These are phyloP conservation scores for Mortierella sp. DNA, from an alignment of 371 early-diverging fungal genomes.

Conservation along the genomic window DNA sequence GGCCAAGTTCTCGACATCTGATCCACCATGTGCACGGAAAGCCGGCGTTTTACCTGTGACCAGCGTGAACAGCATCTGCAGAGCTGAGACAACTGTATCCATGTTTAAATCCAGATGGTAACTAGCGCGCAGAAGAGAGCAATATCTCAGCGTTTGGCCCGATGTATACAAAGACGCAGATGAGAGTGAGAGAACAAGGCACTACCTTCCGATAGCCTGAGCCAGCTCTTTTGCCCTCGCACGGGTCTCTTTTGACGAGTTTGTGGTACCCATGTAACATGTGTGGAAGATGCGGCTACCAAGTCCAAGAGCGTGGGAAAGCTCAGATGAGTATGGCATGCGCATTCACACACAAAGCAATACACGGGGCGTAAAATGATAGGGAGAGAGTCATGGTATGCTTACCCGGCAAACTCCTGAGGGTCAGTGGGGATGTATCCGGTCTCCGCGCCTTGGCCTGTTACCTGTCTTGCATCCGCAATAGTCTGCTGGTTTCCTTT, in stretches of 20 bases:
- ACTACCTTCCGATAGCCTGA: constrained; percentile 77
- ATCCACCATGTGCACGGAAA: constrained; percentile 90
- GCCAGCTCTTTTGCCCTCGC: constrained; percentile 85
- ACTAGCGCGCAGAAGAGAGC: constrained; percentile 49
- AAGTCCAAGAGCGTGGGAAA: not conserved
- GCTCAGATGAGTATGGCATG: too few relatives aligned
- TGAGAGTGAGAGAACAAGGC: not conserved
- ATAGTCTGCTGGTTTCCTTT: constrained; percentile 72
- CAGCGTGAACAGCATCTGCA: constrained; percentile 78
- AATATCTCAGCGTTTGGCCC: too few relatives aligned
- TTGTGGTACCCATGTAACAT: constrained; percentile 93
- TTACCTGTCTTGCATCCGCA: constrained; percentile 78
- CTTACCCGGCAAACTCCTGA: constrained; percentile 81
- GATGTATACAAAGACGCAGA: not conserved
- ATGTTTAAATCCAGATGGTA: constrained; percentile 92
- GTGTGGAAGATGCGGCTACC: constrained; percentile 89
- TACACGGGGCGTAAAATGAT: not conserved
- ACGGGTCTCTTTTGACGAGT: constrained; percentile 91
- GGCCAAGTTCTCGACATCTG: constrained; percentile 89
- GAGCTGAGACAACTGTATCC: constrained; percentile 82
- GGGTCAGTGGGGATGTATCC: constrained; percentile 82
- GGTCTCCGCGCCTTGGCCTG: constrained; percentile 60
- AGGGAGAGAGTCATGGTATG: not conserved
- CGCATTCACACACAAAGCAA: too few relatives aligned
- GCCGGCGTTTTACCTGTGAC: constrained; percentile 84